A percentile compares a stretch with the other conserved stretches of the same genome.
These are phyloP conservation scores for Trichoderma atroviride DNA, from an alignment of 2,329 filamentous ascomycete genomes.

Conservation along the genomic window DNA sequence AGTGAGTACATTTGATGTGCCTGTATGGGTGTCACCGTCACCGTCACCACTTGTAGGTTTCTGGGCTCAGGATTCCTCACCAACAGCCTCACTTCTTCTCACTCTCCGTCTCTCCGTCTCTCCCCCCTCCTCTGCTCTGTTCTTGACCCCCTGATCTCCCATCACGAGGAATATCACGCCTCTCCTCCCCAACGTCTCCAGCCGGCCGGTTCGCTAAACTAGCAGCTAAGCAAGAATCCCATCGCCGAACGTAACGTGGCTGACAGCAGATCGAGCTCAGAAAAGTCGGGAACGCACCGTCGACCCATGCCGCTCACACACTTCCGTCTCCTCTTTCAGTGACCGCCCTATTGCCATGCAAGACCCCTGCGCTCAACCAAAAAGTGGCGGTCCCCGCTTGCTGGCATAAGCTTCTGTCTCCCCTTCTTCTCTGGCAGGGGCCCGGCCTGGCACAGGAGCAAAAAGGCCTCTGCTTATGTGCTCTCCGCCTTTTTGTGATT, in stretches of 20 bases:
- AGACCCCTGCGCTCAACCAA: conserved; percentile 9
- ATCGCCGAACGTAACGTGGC: conserved; percentile 22
- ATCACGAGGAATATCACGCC: not conserved
- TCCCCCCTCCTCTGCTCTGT: not conserved
- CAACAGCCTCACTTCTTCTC: not conserved
- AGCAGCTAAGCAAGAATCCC: not conserved
- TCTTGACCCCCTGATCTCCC: not conserved
- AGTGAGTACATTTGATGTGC: not conserved
- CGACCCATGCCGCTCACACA: not conserved
- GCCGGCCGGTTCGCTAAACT: conserved; percentile 21
- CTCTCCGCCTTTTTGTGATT: conserved; percentile 24
- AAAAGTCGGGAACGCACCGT: conserved; percentile 11
- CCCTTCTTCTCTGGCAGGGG: not conserved
- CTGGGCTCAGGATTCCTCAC: not conserved
- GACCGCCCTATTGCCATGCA: conserved; percentile 25
- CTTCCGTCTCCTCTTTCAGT: conserved; percentile 13
- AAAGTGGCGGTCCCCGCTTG: conserved; percentile 27
- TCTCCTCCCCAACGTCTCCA: conserved; percentile 3
- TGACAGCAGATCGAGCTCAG: conserved; percentile 19
- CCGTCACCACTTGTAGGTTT: not conserved
- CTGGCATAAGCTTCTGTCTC: not conserved
- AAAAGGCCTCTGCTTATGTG: conserved; percentile 10
- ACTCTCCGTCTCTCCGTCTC: not conserved
- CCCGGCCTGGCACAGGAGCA: conserved; percentile 7
- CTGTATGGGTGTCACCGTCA: not conserved